Conservation (phyloP, 108 stramenopile genomes). For the Stephanodiscus triporus region DNA sequence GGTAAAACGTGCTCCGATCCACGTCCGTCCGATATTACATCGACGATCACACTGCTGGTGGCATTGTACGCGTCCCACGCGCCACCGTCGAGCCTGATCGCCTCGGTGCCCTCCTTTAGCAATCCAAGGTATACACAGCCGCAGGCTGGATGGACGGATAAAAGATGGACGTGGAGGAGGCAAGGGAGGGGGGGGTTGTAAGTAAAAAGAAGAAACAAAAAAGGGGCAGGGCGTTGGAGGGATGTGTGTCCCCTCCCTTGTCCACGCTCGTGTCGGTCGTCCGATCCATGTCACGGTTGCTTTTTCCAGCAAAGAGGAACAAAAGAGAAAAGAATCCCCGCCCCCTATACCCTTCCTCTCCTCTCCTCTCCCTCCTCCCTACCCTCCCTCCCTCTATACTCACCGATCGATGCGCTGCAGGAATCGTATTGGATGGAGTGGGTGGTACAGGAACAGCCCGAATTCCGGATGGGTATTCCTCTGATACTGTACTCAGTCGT, state of each 20-base stretch:
- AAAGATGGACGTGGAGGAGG: no score
- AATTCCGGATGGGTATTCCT: slow-evolving; percentile 84
- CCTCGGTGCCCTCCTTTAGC: slow-evolving; percentile 30
- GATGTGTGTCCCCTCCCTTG: no score
- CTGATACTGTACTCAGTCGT: slow-evolving; percentile 80
- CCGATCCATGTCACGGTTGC: no score
- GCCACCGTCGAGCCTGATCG: not conserved
- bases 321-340: no score
- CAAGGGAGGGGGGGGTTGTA: no score
- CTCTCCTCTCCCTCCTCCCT: no score
- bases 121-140: slow-evolving; percentile 73
- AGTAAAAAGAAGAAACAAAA: no score
- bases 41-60: slow-evolving; percentile 25
- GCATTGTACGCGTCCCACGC: slow-evolving; percentile 41
- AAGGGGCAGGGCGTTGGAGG: no score
- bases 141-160: slow-evolving; percentile 54
- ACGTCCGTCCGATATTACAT: slow-evolving; percentile 17
- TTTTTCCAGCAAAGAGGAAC: no score
- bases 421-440: slow-evolving; percentile 63
- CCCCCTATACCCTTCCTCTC: no score
- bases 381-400: no score
- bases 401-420: slow-evolving; percentile 58
- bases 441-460: slow-evolving; percentile 74
- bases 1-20: slow-evolving; percentile 59
- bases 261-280: no score